Conservation (phyloP, 495 filamentous ascomycete species). For the Hypoxylon crocopeplum region DNA sequence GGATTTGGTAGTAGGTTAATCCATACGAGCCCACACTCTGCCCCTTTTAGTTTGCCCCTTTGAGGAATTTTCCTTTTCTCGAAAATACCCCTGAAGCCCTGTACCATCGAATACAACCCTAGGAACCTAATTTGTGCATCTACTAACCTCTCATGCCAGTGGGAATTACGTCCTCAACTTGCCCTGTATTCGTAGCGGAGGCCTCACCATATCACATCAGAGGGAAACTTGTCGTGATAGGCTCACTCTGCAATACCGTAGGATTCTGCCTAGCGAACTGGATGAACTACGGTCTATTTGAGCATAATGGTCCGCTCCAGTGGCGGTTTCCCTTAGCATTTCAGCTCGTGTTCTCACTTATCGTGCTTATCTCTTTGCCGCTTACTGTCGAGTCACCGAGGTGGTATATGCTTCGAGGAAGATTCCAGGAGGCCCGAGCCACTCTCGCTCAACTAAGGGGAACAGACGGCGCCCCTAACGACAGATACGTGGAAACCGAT, state of each 20-base stretch:
- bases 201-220: constrained; percentile 37
- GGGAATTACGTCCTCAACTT: constrained; percentile 40
- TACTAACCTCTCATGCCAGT: constrained; percentile 26
- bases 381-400: constrained; percentile 43
- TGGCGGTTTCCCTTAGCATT: constrained; percentile 52
- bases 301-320: constrained; percentile 35
- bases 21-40: neutral
- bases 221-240: constrained; percentile 45
- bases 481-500: constrained; percentile 33
- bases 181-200: constrained; percentile 39
- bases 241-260: constrained; percentile 39
- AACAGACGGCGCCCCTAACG: constrained; percentile 19
- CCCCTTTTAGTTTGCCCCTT: neutral
- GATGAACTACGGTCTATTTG: constrained; percentile 45
- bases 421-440: constrained; percentile 37
- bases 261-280: constrained; percentile 46
- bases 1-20: constrained; percentile 37
- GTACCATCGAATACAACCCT: constrained; percentile 4
- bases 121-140: constrained; percentile 2
- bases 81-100: constrained; percentile 12
- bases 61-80: neutral
- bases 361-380: constrained; percentile 34
- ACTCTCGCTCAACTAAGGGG: constrained; percentile 39
- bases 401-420: constrained; percentile 35
- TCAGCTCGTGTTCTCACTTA: constrained; percentile 44